Conservation (phyloP, 345 rosid genomes). For the Citrus unshiu region DNA sequence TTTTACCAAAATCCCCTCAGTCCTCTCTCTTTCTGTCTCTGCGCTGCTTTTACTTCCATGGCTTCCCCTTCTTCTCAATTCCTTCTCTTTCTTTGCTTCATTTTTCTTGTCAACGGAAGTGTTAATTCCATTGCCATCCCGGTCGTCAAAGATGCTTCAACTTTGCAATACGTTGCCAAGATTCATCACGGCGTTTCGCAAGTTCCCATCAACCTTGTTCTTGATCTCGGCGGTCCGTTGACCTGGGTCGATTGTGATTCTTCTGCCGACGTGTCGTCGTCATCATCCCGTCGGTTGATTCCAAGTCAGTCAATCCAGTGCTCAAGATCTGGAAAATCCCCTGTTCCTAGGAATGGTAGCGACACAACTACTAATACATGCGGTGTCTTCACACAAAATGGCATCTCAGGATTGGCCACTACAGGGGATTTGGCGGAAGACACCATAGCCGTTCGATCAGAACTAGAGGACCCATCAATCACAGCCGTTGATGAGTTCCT, state of each 20-base stretch:
- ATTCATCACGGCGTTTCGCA: constrained; percentile 31
- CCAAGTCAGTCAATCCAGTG: constrained; percentile 62
- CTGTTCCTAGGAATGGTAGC: not conserved
- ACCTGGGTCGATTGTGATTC: constrained; percentile 55
- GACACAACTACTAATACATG: constrained; percentile 21
- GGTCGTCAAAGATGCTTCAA: constrained; percentile 45
- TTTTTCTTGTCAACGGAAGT: not conserved
- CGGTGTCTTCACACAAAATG: constrained; percentile 32
- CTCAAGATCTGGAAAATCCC: constrained; percentile 30
- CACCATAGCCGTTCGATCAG: constrained; percentile 34
- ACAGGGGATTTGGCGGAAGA: constrained; percentile 49
- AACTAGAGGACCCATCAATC: not conserved
- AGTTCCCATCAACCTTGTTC: constrained; percentile 35
- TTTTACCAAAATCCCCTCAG: not conserved
- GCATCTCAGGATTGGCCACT: constrained; percentile 24
- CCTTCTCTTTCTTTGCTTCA: constrained; percentile 11
- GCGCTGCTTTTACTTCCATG: constrained; percentile 19
- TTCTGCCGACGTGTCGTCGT: constrained; percentile 15
- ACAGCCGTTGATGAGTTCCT: constrained; percentile 32
- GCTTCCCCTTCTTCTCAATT: constrained; percentile 17
- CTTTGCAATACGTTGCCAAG: constrained; percentile 58
- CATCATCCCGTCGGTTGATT: constrained; percentile 24
- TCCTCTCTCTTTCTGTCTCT: not conserved
- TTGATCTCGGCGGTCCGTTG: constrained; percentile 54
- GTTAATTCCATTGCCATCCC: constrained; percentile 27